Conservation (phyloP, 306 rosid species). For the Quercus rubra region DNA sequence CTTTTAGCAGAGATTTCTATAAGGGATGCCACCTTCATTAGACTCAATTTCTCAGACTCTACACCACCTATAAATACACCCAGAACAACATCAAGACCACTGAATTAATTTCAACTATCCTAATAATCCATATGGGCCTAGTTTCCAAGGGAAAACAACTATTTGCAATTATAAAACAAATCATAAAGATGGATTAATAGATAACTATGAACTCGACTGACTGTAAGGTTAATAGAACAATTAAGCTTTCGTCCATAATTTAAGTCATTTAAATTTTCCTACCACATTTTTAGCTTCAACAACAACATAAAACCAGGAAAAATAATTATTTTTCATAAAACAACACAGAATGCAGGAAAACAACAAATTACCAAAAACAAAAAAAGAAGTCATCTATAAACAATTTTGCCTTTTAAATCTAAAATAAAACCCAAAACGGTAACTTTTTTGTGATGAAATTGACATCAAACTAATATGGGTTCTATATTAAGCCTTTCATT, state of each 20-base stretch:
- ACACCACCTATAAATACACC: slow-evolving; percentile 38
- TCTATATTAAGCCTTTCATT: neutral
- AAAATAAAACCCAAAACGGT: too few species aligned
- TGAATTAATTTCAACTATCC: neutral
- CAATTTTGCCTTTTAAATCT: too few species aligned
- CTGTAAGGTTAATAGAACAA: neutral
- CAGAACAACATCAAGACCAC: slow-evolving; percentile 8
- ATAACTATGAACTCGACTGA: neutral
- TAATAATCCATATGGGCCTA: neutral
- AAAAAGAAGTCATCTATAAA: too few species aligned
- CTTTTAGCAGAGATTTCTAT: slow-evolving; percentile 65
- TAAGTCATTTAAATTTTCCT: neutral
- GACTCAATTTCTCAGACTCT: slow-evolving; percentile 60
- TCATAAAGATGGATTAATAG: neutral
- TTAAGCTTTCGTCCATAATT: neutral
- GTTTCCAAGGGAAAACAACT: neutral
- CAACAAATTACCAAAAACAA: neutral
- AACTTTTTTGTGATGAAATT: too few species aligned
- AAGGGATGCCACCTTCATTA: slow-evolving; percentile 81
- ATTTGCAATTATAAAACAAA: neutral
- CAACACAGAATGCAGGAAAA: neutral
- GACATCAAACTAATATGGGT: too few species aligned
- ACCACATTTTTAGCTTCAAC: neutral
- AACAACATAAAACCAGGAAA: neutral
- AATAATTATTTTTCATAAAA: neutral